Conservation (phyloP, 1,284 basidiomycete genomes). For the Irpex sp. region DNA sequence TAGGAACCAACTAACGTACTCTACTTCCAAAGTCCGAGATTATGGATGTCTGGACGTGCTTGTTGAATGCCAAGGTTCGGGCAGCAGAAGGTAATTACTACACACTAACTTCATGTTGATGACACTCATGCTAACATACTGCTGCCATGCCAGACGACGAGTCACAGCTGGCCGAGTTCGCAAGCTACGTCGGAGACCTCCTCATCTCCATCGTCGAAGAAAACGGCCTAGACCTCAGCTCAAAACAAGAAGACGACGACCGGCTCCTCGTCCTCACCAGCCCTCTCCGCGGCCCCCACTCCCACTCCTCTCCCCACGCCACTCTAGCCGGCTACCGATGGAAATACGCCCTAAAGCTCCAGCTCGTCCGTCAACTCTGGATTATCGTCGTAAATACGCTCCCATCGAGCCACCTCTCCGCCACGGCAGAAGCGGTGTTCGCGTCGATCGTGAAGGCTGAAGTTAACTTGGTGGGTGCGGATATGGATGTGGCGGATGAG, state of each 20-base stretch:
- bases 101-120: not conserved
- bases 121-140: constrained; percentile 3
- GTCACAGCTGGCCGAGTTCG: constrained; percentile 35
- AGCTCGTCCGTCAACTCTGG: constrained; percentile 56
- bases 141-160: constrained; percentile 23
- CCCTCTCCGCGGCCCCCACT: constrained; percentile 15
- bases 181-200: constrained; percentile 36
- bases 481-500: constrained; percentile 34
- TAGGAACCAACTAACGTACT: constrained; percentile 4
- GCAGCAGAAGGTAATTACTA: constrained; percentile 21
- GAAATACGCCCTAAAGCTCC: constrained; percentile 45
- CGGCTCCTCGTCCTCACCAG: constrained; percentile 15
- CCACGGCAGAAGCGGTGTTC: constrained; percentile 44
- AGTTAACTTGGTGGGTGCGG: constrained; percentile 38
- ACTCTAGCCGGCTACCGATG: constrained; percentile 25
- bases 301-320: not conserved
- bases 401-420: constrained; percentile 34
- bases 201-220: constrained; percentile 52
- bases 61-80: constrained; percentile 36
- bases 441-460: constrained; percentile 46
- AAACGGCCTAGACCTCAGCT: constrained; percentile 42
- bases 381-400: constrained; percentile 37
- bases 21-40: constrained; percentile 30
- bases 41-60: constrained; percentile 37
- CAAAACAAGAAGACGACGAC: constrained; percentile 21